Conservation (phyloP, 2,329 filamentous ascomycete species). For the Penicillium sp. region DNA sequence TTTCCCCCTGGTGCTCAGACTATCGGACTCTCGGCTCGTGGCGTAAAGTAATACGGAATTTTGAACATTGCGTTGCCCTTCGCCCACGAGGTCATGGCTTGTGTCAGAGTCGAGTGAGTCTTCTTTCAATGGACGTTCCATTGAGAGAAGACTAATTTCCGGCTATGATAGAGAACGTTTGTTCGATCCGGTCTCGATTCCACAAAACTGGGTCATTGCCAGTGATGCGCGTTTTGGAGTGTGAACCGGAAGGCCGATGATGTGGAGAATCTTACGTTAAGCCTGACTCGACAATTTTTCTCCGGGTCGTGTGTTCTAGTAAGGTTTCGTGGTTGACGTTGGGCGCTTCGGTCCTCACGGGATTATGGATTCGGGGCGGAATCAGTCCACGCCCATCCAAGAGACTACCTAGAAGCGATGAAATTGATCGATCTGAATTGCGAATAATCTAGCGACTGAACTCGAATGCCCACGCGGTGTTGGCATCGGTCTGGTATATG, state of each 20-base stretch:
- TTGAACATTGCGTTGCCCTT: constrained; percentile 3
- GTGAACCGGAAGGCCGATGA: constrained; percentile 13
- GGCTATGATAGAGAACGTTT: too few species aligned
- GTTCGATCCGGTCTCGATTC: neutral
- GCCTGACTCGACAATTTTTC: too few species aligned
- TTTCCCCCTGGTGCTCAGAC: neutral
- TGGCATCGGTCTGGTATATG: constrained; percentile 36
- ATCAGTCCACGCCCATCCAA: too few species aligned
- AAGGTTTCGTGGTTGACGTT: neutral
- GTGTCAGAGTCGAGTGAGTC: constrained; percentile 1
- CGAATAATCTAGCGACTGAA: constrained; percentile 22
- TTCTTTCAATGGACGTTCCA: neutral
- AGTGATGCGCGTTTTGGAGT: constrained; percentile 15
- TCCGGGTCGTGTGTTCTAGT: too few species aligned
- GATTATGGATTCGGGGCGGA: neutral
- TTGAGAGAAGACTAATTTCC: neutral
- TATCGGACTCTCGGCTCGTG: neutral
- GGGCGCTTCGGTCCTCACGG: neutral
- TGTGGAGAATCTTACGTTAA: constrained; percentile 9
- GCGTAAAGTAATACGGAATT: too few species aligned
- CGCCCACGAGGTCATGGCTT: constrained; percentile 4
- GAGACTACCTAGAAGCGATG: neutral
- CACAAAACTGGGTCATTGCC: neutral
- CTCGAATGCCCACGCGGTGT: constrained; percentile 44
- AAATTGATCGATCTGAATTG: neutral